phyloP scores from a whole-genome alignment of 129 eudicot genomes.

The Oenanthe sinensis region DNA sequence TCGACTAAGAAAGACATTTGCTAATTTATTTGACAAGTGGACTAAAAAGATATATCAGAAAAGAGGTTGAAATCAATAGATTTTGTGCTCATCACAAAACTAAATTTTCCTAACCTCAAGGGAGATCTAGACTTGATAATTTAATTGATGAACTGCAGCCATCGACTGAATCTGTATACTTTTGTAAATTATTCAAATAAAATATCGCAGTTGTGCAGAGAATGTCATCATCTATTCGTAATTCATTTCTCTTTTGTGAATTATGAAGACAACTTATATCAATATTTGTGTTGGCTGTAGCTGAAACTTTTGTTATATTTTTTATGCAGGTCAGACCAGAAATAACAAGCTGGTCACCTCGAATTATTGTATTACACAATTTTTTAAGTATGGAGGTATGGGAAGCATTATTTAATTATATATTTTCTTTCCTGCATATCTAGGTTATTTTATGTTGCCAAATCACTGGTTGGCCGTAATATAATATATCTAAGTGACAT shows the following conservation, averaged over 20 bases:
- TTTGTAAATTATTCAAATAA: not conserved
- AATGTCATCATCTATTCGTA: not conserved
- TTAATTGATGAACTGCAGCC: not conserved
- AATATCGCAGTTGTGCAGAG: not conserved
- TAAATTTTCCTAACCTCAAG: not conserved
- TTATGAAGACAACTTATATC: not conserved
- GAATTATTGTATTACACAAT: slow-evolving; percentile 68
- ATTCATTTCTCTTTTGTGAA: not conserved
- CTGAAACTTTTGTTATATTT: slow-evolving; percentile 11
- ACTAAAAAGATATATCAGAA: not conserved
- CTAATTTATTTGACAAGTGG: not conserved
- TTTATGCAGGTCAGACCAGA: slow-evolving; percentile 79
- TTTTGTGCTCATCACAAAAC: not conserved
- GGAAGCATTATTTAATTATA: not conserved
- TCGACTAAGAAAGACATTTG: not conserved
- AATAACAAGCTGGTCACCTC: slow-evolving; percentile 79
- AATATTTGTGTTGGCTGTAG: not conserved
- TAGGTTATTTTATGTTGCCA: not conserved
- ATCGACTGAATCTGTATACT: not conserved
- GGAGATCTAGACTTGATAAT: not conserved
- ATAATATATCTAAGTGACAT: not conserved
- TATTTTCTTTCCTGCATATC: not conserved
- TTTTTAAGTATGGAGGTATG: slow-evolving; percentile 81
- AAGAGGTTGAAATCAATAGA: not conserved
- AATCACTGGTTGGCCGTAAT: not conserved